A percentile compares a stretch with the other conserved stretches of the same genome.
Conservation (phyloP, 192 early-diverging fungal genomes). For the Geranomyces michiganensis region DNA sequence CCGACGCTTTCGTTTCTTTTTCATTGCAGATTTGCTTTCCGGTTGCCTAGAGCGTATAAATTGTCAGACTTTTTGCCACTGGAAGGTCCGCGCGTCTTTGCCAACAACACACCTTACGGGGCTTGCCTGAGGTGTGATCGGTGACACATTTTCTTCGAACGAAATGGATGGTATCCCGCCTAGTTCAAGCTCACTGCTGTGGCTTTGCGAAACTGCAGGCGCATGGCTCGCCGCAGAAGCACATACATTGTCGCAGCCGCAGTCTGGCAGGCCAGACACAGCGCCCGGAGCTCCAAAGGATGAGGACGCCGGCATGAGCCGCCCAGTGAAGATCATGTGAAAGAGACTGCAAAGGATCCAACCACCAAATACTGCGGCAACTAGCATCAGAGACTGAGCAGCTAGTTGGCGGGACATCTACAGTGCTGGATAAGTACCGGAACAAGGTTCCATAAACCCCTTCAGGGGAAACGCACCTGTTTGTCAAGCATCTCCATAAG, state of each 20-base stretch:
- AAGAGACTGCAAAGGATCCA: slow-evolving; percentile 1
- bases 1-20: slow-evolving; percentile 34
- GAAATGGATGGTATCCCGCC: not conserved
- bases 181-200: not conserved
- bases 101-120: slow-evolving; percentile 4
- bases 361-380: not conserved
- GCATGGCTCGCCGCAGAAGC: not conserved
- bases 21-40: slow-evolving; percentile 10
- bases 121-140: not conserved
- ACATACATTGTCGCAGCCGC: too few relatives aligned
- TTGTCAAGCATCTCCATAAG: not conserved
- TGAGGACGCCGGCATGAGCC: not conserved
- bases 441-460: not conserved
- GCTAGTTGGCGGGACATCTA: slow-evolving; percentile 21
- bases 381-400: slow-evolving; percentile 5
- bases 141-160: not conserved
- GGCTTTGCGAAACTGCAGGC: too few relatives aligned
- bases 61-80: not conserved
- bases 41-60: not conserved
- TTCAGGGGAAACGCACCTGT: not conserved
- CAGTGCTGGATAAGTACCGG: not conserved
- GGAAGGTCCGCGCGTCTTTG: not conserved
- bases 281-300: not conserved
- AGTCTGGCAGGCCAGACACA: not conserved
- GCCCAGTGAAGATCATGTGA: not conserved